A percentile compares a stretch with the other conserved stretches of the same genome.
phyloP scores from a whole-genome alignment of 2,329 filamentous ascomycete species.

The Aspergillus sp. region DNA sequence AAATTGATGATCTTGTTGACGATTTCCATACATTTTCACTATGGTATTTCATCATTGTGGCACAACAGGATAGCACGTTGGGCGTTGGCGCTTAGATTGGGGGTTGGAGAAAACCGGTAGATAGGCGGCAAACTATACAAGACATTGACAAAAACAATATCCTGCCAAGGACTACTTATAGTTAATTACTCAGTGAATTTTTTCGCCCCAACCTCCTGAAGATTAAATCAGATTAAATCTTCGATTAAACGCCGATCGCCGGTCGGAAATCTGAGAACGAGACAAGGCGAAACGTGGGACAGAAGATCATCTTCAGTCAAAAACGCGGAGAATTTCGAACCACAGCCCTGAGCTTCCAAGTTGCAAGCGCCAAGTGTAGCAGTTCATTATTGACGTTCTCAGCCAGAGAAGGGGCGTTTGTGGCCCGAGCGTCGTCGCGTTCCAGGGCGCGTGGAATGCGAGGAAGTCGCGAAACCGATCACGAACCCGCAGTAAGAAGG shows the following conservation, averaged over 20 bases:
- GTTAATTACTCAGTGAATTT: not conserved
- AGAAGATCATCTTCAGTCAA: not conserved
- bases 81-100: no score
- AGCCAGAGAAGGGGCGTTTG: not conserved
- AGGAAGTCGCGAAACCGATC: conserved; percentile 17
- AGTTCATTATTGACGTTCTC: not conserved
- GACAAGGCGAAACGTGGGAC: not conserved
- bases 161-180: no score
- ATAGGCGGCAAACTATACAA: no score
- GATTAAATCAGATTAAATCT: not conserved
- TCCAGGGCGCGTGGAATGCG: conserved; percentile 25
- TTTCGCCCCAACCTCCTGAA: not conserved
- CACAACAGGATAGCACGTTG: no score
- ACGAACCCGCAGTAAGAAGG: not conserved
- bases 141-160: no score
- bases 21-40: no score
- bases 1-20: no score
- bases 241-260: not conserved
- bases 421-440: conserved; percentile 23
- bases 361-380: not conserved
- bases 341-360: not conserved
- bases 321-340: conserved; percentile 1
- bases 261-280: conserved; percentile 1
- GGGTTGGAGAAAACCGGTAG: no score
- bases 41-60: no score